phyloP scores from a whole-genome alignment of 331 rosid genomes.

The Malus hybrid region DNA sequence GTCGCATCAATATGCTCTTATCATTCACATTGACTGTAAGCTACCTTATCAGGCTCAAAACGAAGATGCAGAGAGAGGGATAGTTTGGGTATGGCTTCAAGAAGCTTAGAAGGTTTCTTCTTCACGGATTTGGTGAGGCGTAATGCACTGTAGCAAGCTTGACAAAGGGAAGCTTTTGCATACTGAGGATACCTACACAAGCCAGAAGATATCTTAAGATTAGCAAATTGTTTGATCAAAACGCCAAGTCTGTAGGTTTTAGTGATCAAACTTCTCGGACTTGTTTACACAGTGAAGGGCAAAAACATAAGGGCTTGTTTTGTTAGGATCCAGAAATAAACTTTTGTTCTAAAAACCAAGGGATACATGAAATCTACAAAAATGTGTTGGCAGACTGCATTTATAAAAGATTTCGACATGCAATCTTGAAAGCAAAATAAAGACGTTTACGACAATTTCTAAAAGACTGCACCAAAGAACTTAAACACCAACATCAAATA shows the following conservation, averaged over 20 bases:
- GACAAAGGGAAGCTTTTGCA: constrained; percentile 91
- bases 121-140: constrained; percentile 74
- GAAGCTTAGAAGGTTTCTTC: constrained; percentile 72
- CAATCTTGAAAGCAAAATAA: not conserved
- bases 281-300: too few species aligned
- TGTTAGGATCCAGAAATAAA: not conserved
- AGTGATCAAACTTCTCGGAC: too few species aligned
- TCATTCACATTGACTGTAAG: constrained; percentile 63
- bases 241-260: not conserved
- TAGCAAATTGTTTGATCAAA: not conserved
- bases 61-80: constrained; percentile 91
- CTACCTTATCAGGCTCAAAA: constrained; percentile 96
- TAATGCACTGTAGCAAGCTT: constrained; percentile 79
- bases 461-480: not conserved
- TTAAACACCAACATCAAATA: not conserved
- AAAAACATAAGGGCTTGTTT: not conserved
- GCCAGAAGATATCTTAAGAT: not conserved
- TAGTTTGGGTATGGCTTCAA: constrained; percentile 87
- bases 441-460: not conserved
- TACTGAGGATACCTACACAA: constrained; percentile 58
- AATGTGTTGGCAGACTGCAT: not conserved
- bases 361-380: not conserved
- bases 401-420: too few species aligned
- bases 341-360: too few species aligned
- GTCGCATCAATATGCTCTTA: too few species aligned